A percentile compares a stretch with the other conserved stretches of the same genome.
Evolutionary conservation across 192 early-diverging fungal species (phyloP).

Genomic region (Coemansia sp.): DNA sequence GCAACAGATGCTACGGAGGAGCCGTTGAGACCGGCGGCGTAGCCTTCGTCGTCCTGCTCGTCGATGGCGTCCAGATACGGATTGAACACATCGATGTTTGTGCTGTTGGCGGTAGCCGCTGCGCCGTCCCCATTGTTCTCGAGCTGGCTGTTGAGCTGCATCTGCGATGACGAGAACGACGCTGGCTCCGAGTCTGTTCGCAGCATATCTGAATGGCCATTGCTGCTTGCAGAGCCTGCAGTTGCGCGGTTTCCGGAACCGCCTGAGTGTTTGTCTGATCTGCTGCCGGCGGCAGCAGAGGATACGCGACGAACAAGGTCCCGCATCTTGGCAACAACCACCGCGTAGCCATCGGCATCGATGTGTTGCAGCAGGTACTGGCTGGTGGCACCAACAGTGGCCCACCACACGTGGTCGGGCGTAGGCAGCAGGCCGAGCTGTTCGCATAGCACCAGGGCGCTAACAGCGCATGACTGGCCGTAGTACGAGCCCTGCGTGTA

Average conservation of each 20-base stretch:
- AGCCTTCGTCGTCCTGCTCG: slow-evolving; percentile 41
- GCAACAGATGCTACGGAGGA: slow-evolving; percentile 9
- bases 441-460: slow-evolving; percentile 70
- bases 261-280: too few species aligned
- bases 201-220: not conserved
- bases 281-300: not conserved
- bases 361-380: slow-evolving; percentile 78
- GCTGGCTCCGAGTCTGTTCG: not conserved
- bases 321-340: slow-evolving; percentile 61
- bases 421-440: slow-evolving; percentile 69
- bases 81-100: slow-evolving; percentile 15
- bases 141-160: slow-evolving; percentile 32
- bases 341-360: slow-evolving; percentile 64
- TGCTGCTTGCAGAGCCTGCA: not conserved
- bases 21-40: slow-evolving; percentile 19
- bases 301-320: slow-evolving; percentile 70
- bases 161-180: slow-evolving; percentile 28
- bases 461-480: slow-evolving; percentile 71
- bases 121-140: not conserved
- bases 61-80: slow-evolving; percentile 24
- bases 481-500: slow-evolving; percentile 78
- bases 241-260: not conserved
- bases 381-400: slow-evolving; percentile 78
- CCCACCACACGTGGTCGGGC: slow-evolving; percentile 80
- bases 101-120: not conserved